Percentiles rank a stretch among this genome's conserved stretches.
Evolutionary conservation across 2,329 filamentous ascomycete species (phyloP).

Genomic region (Claviceps purpurea): DNA sequence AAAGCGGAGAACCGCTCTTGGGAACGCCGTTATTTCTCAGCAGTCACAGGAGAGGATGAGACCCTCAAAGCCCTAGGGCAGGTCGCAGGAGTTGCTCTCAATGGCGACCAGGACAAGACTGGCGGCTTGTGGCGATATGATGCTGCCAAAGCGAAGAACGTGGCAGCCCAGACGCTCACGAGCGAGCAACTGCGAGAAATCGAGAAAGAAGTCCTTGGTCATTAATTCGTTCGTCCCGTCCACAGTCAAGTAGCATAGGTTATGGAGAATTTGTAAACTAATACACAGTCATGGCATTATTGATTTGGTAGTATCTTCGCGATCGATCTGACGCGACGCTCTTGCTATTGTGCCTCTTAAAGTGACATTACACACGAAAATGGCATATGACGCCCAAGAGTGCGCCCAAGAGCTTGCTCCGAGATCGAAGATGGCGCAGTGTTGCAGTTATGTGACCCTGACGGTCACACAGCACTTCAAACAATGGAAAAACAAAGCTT

Average conservation of each 20-base stretch:
- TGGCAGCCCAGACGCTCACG: constrained; percentile 22
- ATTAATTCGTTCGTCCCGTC: constrained; percentile 13
- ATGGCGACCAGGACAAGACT: constrained; percentile 46
- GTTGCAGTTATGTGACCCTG: too few relatives aligned
- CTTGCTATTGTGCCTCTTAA: not conserved
- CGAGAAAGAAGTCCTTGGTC: constrained; percentile 30
- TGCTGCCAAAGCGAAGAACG: constrained; percentile 28
- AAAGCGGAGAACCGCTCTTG: constrained; percentile 62
- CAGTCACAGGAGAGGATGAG: constrained; percentile 30
- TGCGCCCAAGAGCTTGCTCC: too few relatives aligned
- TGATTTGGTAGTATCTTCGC: not conserved
- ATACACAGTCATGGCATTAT: not conserved
- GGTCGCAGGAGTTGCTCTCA: constrained; percentile 31
- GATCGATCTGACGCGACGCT: not conserved
- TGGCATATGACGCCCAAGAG: too few relatives aligned
- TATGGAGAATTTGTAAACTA: not conserved
- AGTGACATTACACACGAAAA: not conserved
- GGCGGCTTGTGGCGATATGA: constrained; percentile 49
- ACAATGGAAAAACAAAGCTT: not conserved
- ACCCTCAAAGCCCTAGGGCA: constrained; percentile 32
- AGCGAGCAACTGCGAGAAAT: constrained; percentile 27
- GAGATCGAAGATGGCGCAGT: too few relatives aligned
- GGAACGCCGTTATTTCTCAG: constrained; percentile 72
- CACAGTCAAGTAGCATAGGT: not conserved
- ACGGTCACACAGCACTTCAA: too few relatives aligned